Base-by-base conservation (phyloP, 352 stramenopile genomes). In the Phytophthora brassicae region DNA sequence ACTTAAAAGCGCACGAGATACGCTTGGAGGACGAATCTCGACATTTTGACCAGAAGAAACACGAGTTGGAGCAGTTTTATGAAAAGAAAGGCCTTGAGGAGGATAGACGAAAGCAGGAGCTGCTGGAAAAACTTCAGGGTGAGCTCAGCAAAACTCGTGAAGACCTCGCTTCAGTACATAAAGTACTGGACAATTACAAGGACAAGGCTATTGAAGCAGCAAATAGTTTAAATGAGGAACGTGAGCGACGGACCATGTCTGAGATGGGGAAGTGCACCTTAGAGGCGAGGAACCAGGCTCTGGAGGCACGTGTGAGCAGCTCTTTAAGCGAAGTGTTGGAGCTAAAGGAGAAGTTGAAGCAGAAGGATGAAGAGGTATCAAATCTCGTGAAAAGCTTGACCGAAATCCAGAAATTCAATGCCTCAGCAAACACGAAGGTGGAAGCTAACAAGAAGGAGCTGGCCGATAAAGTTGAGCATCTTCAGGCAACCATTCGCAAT, bases 351-450 rank as follows among this genome's bases (percentile, higher is more conserved):
- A 90, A 84, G 53, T 57, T 91, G 8, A 79, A 75, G 41, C 73
- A 81, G 17, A 90, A 90, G 48, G 80, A 93, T 17, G 68, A 81
- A 50, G 84, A 93, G 45, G 72, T 88, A 0, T 85, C 79, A 1
- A 79, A 79, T 29, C 66, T 90, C 14, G 72, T 91, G 13, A 80
- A 75, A 26, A 91, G 70, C 56, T 67, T 91, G 60, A 88, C 79
- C 14, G 78, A 93, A 44, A 90, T 91, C 31, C 84, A 91, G 29
- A 90, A 87, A 42, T 77, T 91, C 59, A 87, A 83, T 22, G 74
- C 77, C 7, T 75, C 74, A 45, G 73, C 82, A 16, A 91, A 70
- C 43, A 77, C 66, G 13, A 89, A 90, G 56, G 53, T 88, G 31
- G 80, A 90, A 55, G 64, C 57, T 5, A 81, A 93, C 50, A 91